Percentiles rank a stretch among this genome's conserved stretches.
Evolutionary conservation across 1,284 basidiomycete genomes (phyloP).

Genomic region (Melampsora americana): DNA sequence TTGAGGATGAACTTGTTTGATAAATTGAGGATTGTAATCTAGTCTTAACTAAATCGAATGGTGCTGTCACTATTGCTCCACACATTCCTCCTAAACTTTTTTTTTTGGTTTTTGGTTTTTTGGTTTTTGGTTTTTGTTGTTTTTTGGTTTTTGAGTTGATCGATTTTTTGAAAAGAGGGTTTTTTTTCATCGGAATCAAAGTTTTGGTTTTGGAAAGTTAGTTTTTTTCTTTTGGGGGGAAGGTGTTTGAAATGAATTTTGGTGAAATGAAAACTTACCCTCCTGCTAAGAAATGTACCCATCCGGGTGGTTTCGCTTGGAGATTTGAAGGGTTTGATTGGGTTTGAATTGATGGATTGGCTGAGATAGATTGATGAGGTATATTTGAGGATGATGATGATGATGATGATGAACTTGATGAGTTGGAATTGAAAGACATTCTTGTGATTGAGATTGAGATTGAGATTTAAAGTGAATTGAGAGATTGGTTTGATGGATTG

Average conservation of each 20-base stretch:
- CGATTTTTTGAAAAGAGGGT: too few species aligned
- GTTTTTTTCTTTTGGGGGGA: background rate
- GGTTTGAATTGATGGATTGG: background rate
- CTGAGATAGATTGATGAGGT: background rate
- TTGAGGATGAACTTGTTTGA: conserved; percentile 58
- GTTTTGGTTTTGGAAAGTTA: conserved; percentile 56
- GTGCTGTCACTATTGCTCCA: conserved; percentile 91
- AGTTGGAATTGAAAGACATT: too few species aligned
- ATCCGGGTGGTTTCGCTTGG: conserved; percentile 45
- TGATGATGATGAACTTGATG: background rate
- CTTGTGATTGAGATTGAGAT: too few species aligned
- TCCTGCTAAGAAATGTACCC: conserved; percentile 57
- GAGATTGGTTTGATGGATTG: too few species aligned
- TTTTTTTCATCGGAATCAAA: too few species aligned
- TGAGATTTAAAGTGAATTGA: too few species aligned
- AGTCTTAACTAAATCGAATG: conserved; percentile 98
- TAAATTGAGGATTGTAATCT: conserved; percentile 70
- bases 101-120: background rate
- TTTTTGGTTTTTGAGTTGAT: too few species aligned
- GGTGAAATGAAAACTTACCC: conserved; percentile 51
- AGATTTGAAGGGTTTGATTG: background rate
- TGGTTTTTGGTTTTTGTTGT: too few species aligned
- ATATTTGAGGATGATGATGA: background rate
- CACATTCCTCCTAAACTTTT: conserved; percentile 92
- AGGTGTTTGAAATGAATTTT: background rate